These are phyloP conservation scores for Elsinoe necatrix DNA, from an alignment of 2,329 filamentous ascomycete genomes.

Conservation along the genomic window DNA sequence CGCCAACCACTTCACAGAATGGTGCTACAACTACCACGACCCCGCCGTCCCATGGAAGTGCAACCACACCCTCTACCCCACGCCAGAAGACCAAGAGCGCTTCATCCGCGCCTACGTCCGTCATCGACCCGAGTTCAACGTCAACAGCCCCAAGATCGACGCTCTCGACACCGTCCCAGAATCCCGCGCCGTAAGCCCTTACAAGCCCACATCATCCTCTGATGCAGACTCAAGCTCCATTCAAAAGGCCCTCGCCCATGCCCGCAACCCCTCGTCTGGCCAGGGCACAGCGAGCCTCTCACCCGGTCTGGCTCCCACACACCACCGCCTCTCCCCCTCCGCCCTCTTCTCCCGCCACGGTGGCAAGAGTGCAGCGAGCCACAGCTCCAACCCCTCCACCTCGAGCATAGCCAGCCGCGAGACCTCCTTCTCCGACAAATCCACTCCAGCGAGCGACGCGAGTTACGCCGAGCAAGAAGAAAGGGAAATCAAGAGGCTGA, in stretches of 20 bases:
- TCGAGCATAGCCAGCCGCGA: slow-evolving; percentile 26
- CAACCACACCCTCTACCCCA: slow-evolving; percentile 65
- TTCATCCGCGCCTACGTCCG: slow-evolving; percentile 82
- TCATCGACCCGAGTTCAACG: slow-evolving; percentile 62
- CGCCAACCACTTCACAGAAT: slow-evolving; percentile 95
- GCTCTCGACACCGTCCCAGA: slow-evolving; percentile 26
- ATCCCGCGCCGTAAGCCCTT: slow-evolving; percentile 24
- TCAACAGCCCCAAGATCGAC: slow-evolving; percentile 32
- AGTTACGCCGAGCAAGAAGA: slow-evolving; percentile 43
- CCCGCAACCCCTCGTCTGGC: slow-evolving; percentile 45
- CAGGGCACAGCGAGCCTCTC: slow-evolving; percentile 19
- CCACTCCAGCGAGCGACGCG: slow-evolving; percentile 19
- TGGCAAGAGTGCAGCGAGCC: slow-evolving; percentile 12
- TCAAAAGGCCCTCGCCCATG: slow-evolving; percentile 70
- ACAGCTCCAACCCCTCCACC: slow-evolving; percentile 13
- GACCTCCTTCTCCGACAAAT: not conserved
- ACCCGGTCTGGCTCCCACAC: slow-evolving; percentile 18
- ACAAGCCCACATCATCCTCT: slow-evolving; percentile 12
- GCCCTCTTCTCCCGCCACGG: slow-evolving; percentile 17
- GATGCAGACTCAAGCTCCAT: slow-evolving; percentile 34
- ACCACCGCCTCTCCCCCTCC: slow-evolving; percentile 11
- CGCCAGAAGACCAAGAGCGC: slow-evolving; percentile 66
- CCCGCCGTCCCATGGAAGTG: slow-evolving; percentile 52
- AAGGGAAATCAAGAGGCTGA: slow-evolving; percentile 56
- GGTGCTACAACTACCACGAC: slow-evolving; percentile 97